Percentiles rank a stretch among this genome's conserved stretches.
Evolutionary conservation across 257 asterid genomes (phyloP).

Genomic region (Solanum medicagineum): DNA sequence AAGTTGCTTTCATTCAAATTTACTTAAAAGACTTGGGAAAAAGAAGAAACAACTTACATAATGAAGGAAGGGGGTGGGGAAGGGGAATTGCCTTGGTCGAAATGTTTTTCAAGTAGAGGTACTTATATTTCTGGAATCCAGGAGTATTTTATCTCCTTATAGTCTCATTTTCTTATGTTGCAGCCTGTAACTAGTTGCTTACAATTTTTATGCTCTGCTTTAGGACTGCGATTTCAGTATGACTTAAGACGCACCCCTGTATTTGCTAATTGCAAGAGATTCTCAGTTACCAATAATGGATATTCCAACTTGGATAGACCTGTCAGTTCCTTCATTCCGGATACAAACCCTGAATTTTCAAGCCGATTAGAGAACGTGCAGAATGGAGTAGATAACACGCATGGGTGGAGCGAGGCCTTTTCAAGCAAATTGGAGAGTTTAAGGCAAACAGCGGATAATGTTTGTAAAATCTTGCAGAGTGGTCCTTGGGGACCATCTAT

Average conservation of each 20-base stretch:
- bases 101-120: not conserved
- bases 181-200: not conserved
- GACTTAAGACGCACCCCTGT: conserved; percentile 18
- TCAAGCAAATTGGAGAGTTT: conserved; percentile 22
- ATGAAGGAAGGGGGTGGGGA: not conserved
- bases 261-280: conserved; percentile 20
- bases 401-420: conserved; percentile 16
- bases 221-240: conserved; percentile 30
- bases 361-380: not conserved
- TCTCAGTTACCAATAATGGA: conserved; percentile 27
- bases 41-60: not conserved
- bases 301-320: conserved; percentile 12
- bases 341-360: not conserved
- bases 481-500: conserved; percentile 68
- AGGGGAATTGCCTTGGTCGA: not conserved
- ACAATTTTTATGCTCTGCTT: conserved; percentile 18
- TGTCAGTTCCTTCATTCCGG: not conserved
- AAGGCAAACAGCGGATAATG: conserved; percentile 25
- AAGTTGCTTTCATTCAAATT: not conserved
- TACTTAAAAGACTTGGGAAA: not conserved
- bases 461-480: conserved; percentile 46
- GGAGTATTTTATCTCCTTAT: not conserved
- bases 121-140: not conserved
- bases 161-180: not conserved
- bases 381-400: not conserved